phyloP scores from a whole-genome alignment of 148 eudicot species.

The Persicaria tinctoria region DNA sequence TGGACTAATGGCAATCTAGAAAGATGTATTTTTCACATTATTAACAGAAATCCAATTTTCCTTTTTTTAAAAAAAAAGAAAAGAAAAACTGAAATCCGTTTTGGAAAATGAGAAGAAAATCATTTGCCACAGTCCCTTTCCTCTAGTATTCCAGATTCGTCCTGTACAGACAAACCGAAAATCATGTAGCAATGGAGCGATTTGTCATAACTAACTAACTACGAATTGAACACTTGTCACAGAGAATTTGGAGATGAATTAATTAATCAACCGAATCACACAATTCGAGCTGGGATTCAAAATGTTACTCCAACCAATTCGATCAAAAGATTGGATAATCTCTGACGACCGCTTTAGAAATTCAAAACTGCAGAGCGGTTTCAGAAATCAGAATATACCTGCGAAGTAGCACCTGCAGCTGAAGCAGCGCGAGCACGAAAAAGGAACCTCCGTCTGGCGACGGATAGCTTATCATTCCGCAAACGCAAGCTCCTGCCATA shows the following conservation, averaged over 20 bases:
- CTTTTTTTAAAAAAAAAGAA: too few relatives aligned
- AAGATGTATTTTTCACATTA: too few relatives aligned
- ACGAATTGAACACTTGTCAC: neutral
- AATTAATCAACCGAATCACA: neutral
- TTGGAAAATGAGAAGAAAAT: too few relatives aligned
- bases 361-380: neutral
- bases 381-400: conserved; percentile 28
- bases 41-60: too few relatives aligned
- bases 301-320: neutral
- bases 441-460: conserved; percentile 27
- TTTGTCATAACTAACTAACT: neutral
- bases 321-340: neutral
- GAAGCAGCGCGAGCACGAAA: conserved; percentile 54
- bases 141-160: too few relatives aligned
- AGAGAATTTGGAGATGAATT: neutral
- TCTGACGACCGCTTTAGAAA: neutral
- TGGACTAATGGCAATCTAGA: too few relatives aligned
- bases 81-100: too few relatives aligned
- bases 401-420: conserved; percentile 42
- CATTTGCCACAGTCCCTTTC: too few relatives aligned
- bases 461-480: conserved; percentile 23
- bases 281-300: neutral
- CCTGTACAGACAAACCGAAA: too few relatives aligned
- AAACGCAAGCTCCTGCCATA: conserved; percentile 30
- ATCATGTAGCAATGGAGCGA: neutral